Percentiles rank a stretch among this genome's conserved stretches.
Conservation (phyloP, 331 rosid species). For the Prunus yedoensis region DNA sequence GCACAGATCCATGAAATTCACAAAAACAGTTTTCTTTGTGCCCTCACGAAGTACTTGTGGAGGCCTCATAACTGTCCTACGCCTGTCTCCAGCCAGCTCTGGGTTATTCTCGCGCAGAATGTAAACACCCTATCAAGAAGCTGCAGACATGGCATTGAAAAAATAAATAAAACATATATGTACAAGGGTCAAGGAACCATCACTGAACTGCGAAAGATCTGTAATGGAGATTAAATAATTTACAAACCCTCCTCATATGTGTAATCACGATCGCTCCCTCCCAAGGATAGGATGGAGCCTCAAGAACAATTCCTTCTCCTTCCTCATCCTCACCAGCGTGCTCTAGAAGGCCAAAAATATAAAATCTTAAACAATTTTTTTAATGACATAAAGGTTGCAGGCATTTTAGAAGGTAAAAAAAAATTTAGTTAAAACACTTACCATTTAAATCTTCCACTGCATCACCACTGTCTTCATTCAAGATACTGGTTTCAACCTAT, state of each 20-base stretch:
- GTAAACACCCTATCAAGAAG: conserved; percentile 89
- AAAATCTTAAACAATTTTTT: background rate
- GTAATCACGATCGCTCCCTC: conserved; percentile 86
- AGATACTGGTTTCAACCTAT: conserved; percentile 62
- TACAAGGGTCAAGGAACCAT: background rate
- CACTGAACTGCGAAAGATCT: background rate
- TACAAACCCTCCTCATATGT: conserved; percentile 74
- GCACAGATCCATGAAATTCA: conserved; percentile 97
- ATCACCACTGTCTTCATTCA: conserved; percentile 62
- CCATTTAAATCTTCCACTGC: conserved; percentile 71
- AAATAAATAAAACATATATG: background rate
- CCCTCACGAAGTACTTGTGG: conserved; percentile 99
- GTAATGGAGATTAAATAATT: background rate
- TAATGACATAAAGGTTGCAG: background rate
- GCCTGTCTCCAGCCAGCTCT: conserved; percentile 88
- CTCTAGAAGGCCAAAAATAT: conserved; percentile 37
- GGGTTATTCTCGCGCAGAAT: conserved; percentile 93
- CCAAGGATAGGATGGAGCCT: conserved; percentile 66
- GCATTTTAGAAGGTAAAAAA: background rate
- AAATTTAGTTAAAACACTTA: conserved; percentile 18
- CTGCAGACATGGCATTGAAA: conserved; percentile 39
- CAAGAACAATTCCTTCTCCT: conserved; percentile 43
- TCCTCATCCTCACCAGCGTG: conserved; percentile 56
- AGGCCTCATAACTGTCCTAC: conserved; percentile 97
- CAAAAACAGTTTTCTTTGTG: conserved; percentile 96